These are phyloP conservation scores for Penicillium taxi DNA, from an alignment of 495 filamentous ascomycete species.

Conservation along the genomic window DNA sequence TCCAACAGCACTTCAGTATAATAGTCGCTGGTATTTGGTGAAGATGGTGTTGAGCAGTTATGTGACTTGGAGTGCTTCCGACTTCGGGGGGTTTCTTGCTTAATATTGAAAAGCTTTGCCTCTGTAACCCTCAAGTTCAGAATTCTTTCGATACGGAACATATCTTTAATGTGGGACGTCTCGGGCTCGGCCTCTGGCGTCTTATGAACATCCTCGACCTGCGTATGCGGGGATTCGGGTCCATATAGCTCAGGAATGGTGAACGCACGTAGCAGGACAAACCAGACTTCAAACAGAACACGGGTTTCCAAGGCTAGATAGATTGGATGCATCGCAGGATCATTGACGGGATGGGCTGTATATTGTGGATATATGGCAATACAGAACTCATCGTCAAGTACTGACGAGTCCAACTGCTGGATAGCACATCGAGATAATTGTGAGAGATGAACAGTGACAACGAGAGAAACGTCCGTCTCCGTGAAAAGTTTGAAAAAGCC, in stretches of 20 bases:
- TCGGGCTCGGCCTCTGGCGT: slow-evolving; percentile 19
- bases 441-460: slow-evolving; percentile 80
- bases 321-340: slow-evolving; percentile 42
- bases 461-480: slow-evolving; percentile 68
- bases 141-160: slow-evolving; percentile 61
- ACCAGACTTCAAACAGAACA: slow-evolving; percentile 93
- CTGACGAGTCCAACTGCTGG: slow-evolving; percentile 82
- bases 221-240: slow-evolving; percentile 31
- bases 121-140: slow-evolving; percentile 53
- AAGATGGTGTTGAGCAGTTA: slow-evolving; percentile 19
- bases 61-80: slow-evolving; percentile 36
- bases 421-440: slow-evolving; percentile 83
- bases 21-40: slow-evolving; percentile 45
- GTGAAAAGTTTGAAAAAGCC: slow-evolving; percentile 87
- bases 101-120: slow-evolving; percentile 43
- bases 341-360: slow-evolving; percentile 53
- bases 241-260: slow-evolving; percentile 90
- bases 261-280: slow-evolving; percentile 85
- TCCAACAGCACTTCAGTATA: slow-evolving; percentile 91
- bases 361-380: slow-evolving; percentile 85
- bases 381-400: slow-evolving; percentile 88
- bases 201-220: slow-evolving; percentile 14
- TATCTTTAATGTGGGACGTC: slow-evolving; percentile 37
- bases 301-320: slow-evolving; percentile 84
- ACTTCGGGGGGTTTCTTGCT: slow-evolving; percentile 27